Evolutionary conservation across 176 grass and related monocot genomes (phyloP).

Genomic region (Zoysia pacifica): DNA sequence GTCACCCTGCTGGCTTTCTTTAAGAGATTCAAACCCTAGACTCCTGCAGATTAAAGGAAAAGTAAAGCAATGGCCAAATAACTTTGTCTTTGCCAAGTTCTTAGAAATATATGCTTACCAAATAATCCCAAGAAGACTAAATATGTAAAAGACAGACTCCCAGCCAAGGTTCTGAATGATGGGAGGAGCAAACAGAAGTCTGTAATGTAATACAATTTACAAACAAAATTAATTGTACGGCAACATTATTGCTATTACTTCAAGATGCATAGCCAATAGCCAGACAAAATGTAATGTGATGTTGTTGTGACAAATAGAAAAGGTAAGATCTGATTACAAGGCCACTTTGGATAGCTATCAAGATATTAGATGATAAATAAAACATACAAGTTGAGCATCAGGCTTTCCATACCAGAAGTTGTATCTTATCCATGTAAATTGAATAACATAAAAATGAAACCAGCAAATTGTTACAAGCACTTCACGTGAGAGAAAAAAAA

Average conservation of each 20-base stretch:
- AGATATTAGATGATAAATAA: conserved; percentile 2
- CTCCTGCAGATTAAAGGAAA: conserved; percentile 56
- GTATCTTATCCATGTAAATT: neutral
- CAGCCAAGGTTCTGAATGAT: conserved; percentile 93
- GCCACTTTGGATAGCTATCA: neutral
- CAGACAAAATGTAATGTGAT: conserved; percentile 2
- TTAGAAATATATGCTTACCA: conserved; percentile 65
- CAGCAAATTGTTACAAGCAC: neutral
- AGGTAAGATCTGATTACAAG: conserved; percentile 23
- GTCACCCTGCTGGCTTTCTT: conserved; percentile 52
- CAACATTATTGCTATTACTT: conserved; percentile 6
- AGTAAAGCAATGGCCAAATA: conserved; percentile 37
- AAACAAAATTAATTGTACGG: neutral
- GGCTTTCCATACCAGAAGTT: neutral
- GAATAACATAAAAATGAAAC: conserved; percentile 22
- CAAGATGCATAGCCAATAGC: conserved; percentile 4
- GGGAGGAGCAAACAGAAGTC: conserved; percentile 84
- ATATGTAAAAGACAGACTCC: conserved; percentile 95
- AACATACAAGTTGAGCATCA: neutral
- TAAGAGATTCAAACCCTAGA: conserved; percentile 85
- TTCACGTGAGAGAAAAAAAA: neutral
- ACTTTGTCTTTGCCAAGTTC: conserved; percentile 9
- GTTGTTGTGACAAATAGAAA: conserved; percentile 16
- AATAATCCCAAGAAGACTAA: conserved; percentile 91
- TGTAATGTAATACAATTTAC: conserved; percentile 54